Base-by-base conservation (phyloP, 179 eudicot genomes). In the Silene noctiflora region DNA sequence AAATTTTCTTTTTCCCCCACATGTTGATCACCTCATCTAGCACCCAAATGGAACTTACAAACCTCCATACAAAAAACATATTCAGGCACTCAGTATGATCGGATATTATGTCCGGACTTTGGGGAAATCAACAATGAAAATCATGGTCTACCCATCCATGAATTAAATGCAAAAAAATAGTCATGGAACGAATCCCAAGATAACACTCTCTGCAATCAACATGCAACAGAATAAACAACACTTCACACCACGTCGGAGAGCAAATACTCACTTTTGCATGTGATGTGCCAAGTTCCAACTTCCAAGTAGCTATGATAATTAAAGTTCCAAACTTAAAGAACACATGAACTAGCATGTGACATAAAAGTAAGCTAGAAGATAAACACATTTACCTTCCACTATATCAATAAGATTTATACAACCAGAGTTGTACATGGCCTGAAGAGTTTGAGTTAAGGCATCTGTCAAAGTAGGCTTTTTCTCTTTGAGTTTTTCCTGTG, bases 401-500 rank as follows among this genome's bases (percentile, higher is more conserved):
- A 91, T 84, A 82, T 96, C 99, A 75, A 79, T 83, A 73, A 96
- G 98, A 84, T 81, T 96, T 78, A 96, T 76, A 78, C 99, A 96
- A 39, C 99, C 99, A 60, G 99, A 91, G 78, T 91, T 96, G 86
- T 93, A 85, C 90, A 96, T 89, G 62, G 96, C 92, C 84, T 96
- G 99, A 60, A 96, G 93, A 39, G 97, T 96, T 81, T 93, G 97
- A 56, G 86, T 78, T 53, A 96, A 93, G 67, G 98, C 91, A 62
- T 96, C 99, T 1, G 89, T 81, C 74, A 87, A 58, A 33, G 98
- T 78, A 75, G 98, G 98, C 81, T 91, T 95, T 81, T 95, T 95
- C 86, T 95, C 99, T 85, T 95, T 95, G 79, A 95, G 80, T 86
- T 96, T 96, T 93, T 96, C 99, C 99, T 96, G 80, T 81, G 35